phyloP scores from a whole-genome alignment of 2,329 filamentous ascomycete genomes.

The Pleomassaria siparia region DNA sequence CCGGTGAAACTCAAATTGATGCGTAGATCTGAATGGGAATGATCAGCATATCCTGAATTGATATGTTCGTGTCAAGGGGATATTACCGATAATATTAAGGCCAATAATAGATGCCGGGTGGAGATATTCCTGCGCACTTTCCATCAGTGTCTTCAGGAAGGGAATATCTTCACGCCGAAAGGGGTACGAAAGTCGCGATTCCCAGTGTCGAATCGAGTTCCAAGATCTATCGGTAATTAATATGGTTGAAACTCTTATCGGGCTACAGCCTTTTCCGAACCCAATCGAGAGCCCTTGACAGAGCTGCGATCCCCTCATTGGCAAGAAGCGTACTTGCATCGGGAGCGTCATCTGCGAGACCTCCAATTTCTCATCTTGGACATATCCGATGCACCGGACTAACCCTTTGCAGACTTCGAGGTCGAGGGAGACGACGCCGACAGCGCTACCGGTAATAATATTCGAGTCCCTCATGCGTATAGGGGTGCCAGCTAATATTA shows the following conservation, averaged over 20 bases:
- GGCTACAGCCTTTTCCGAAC: background rate
- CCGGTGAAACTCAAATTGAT: too few relatives aligned
- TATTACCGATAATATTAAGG: background rate
- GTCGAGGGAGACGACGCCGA: conserved; percentile 13
- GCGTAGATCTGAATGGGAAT: too few relatives aligned
- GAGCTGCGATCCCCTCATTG: background rate
- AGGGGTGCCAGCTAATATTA: too few relatives aligned
- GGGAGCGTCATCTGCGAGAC: conserved; percentile 5
- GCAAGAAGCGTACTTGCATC: background rate
- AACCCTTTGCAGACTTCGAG: conserved; percentile 11
- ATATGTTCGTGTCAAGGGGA: too few relatives aligned
- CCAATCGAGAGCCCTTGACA: background rate
- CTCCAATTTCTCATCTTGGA: conserved; percentile 13
- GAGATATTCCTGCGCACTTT: conserved; percentile 1
- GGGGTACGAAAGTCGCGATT: background rate
- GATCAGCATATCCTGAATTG: too few relatives aligned
- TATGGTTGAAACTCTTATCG: background rate
- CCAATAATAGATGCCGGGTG: background rate
- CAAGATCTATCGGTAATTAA: background rate
- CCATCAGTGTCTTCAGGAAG: conserved; percentile 1
- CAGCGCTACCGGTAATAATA: conserved; percentile 25
- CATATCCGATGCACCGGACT: conserved; percentile 20
- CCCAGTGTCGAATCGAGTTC: background rate
- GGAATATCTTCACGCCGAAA: conserved; percentile 2
- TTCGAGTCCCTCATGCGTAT: conserved; percentile 19